Base-by-base conservation (phyloP, 176 grass and related monocot species). In the Secale cereale region DNA sequence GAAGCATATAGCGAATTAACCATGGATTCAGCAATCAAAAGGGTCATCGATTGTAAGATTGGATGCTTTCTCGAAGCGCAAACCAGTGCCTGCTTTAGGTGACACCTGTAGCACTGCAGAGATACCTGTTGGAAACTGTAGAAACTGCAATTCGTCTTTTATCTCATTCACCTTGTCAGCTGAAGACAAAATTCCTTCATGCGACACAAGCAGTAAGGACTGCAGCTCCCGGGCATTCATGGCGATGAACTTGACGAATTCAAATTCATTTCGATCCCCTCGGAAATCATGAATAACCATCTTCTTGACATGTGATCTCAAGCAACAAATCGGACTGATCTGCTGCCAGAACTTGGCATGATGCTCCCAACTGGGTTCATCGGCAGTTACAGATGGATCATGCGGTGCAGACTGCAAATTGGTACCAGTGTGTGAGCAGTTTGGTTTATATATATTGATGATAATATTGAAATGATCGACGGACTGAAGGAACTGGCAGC, bases 391-490 rank as follows among this genome's bases (percentile, higher is more conserved):
- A 72, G 70, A 73, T 45, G 37, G 39, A 73, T 0, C n/a, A 27
- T 46, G 70, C 39, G 45, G 12, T 63, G 10, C 16, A 88, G 37
- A 83, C 86, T 88, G 41, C 86, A 78, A 71, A 70, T 61, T 33
- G 4, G 13, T 16, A 73, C 2, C 12, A 65, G 32, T 27, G 22
- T 23, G 3, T 26, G 70, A 45, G 41, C 4, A 45, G 2, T 16
- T 72, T 3, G 40, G 70, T 27, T 73, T 73, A 27, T 73, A 45
- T 45, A n/a, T 72, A 22, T 57, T 52, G 48, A 57, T 57, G 12
- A 65, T 65, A 65, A 27, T 28, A 65, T 30, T 65, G 5, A 71
- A 43, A 23, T 43, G 37, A 15, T 72, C 2, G 14, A 65, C 28
- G 6, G 37, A 72, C 22, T 72, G 11, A 45, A 73, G 37, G 39